Evolutionary conservation across 768 basidiomycete genomes (phyloP).

Genomic region (Lactarius indigo): DNA sequence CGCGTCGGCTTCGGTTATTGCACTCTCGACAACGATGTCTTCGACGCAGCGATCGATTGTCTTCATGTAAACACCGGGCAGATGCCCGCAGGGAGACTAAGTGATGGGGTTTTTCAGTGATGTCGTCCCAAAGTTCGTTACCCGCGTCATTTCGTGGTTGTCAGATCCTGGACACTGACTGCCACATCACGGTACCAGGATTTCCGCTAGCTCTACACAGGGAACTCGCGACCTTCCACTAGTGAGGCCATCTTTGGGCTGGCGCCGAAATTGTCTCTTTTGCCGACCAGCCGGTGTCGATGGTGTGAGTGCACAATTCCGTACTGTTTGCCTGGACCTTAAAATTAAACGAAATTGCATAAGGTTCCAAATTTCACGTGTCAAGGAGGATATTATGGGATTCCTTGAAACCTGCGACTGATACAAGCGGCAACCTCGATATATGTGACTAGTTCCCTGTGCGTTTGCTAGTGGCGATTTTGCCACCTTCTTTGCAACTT

Average conservation of each 20-base stretch:
- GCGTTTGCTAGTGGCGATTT: slow-evolving; percentile 24
- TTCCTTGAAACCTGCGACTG: background rate
- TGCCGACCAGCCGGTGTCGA: slow-evolving; percentile 25
- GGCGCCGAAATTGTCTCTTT: slow-evolving; percentile 25
- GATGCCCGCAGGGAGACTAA: slow-evolving; percentile 90
- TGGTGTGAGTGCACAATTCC: slow-evolving; percentile 54
- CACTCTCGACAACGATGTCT: slow-evolving; percentile 24
- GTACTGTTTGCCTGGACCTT: slow-evolving; percentile 8
- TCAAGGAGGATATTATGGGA: slow-evolving; percentile 55
- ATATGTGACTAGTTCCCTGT: slow-evolving; percentile 91
- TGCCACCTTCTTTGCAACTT: too few relatives aligned
- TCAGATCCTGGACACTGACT: slow-evolving; percentile 10
- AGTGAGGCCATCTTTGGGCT: slow-evolving; percentile 45
- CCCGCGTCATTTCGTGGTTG: background rate
- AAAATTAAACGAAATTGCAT: slow-evolving; percentile 15
- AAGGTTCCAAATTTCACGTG: slow-evolving; percentile 96
- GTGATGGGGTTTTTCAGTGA: slow-evolving; percentile 98
- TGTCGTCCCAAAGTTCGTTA: slow-evolving; percentile 83
- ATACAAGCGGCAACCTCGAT: slow-evolving; percentile 56
- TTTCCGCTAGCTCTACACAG: slow-evolving; percentile 94
- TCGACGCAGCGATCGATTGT: slow-evolving; percentile 72
- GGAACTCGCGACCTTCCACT: slow-evolving; percentile 91
- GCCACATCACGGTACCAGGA: slow-evolving; percentile 79
- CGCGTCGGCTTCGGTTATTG: background rate
- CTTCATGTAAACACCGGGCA: slow-evolving; percentile 97